These are phyloP conservation scores for Phlebiopsis gigantea DNA, from an alignment of 768 basidiomycete genomes.

Conservation along the genomic window DNA sequence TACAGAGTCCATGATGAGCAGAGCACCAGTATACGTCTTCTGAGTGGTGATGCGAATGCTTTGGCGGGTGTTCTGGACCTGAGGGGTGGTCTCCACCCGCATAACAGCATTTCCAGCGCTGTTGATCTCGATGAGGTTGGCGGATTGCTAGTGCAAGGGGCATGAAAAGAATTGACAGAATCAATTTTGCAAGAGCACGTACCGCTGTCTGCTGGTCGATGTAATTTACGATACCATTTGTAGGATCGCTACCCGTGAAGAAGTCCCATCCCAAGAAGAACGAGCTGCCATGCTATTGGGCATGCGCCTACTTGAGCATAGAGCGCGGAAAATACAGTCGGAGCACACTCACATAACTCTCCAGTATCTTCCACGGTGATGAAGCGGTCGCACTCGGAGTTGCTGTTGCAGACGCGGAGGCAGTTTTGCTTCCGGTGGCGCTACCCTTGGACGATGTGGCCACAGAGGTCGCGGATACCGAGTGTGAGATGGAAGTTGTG, in stretches of 20 bases:
- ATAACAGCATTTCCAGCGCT: conserved; percentile 73
- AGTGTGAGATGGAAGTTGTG: not conserved
- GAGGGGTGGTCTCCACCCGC: conserved; percentile 81
- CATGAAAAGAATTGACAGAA: conserved; percentile 1
- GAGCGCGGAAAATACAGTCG: not conserved
- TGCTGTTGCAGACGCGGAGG: conserved; percentile 8
- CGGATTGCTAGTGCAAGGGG: conserved; percentile 36
- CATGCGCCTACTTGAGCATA: not conserved
- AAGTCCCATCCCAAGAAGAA: conserved; percentile 88
- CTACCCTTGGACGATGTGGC: not conserved
- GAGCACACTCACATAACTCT: conserved; percentile 46
- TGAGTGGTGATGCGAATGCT: conserved; percentile 75
- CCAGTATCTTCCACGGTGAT: conserved; percentile 41
- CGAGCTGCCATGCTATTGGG: conserved; percentile 47
- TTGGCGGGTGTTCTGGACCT: conserved; percentile 56
- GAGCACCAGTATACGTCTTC: conserved; percentile 51
- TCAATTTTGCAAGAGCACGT: conserved; percentile 25
- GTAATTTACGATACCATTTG: conserved; percentile 66
- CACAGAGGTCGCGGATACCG: not conserved
- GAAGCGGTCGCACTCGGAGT: conserved; percentile 9
- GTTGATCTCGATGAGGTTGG: conserved; percentile 64
- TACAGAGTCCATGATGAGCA: conserved; percentile 77
- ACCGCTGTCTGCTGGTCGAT: conserved; percentile 58
- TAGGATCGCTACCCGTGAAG: conserved; percentile 66
- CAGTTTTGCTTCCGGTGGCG: conserved; percentile 3